Evolutionary conservation across 2,329 filamentous ascomycete genomes (phyloP).

Genomic region (Grosmannia serpens): DNA sequence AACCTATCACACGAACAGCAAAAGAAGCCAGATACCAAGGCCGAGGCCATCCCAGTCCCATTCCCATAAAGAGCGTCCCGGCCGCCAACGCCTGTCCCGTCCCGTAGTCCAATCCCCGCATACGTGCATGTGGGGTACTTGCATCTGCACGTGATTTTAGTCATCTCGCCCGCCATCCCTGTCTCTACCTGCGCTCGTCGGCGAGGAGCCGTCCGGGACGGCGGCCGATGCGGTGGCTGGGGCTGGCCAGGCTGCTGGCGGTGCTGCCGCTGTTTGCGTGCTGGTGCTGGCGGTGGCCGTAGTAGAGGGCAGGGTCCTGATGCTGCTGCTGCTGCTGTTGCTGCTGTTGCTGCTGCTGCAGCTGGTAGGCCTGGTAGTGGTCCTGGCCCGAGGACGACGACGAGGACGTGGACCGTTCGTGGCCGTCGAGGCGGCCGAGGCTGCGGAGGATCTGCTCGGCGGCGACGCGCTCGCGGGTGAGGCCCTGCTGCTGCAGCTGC

Average conservation of each 20-base stretch:
- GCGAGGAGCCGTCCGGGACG: neutral
- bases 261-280: neutral
- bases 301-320: neutral
- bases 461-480: neutral
- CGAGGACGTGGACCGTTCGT: neutral
- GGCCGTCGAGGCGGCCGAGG: neutral
- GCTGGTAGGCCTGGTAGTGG: neutral
- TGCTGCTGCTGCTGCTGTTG: neutral
- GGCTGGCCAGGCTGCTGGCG: neutral
- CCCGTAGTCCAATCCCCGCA: no score
- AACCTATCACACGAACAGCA: no score
- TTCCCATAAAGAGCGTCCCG: no score
- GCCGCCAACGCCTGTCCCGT: no score
- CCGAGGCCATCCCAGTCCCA: no score
- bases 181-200: neutral
- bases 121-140: neutral
- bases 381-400: neutral
- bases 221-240: neutral
- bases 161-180: neutral
- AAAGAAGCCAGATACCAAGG: no score
- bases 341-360: neutral
- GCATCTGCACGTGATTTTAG: neutral
- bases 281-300: neutral
- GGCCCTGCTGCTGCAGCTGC: slow-evolving; percentile 15
- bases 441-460: slow-evolving; percentile 3